Evolutionary conservation across 2,329 filamentous ascomycete species (phyloP).

Genomic region (Paracorniculantispora psalliotae): DNA sequence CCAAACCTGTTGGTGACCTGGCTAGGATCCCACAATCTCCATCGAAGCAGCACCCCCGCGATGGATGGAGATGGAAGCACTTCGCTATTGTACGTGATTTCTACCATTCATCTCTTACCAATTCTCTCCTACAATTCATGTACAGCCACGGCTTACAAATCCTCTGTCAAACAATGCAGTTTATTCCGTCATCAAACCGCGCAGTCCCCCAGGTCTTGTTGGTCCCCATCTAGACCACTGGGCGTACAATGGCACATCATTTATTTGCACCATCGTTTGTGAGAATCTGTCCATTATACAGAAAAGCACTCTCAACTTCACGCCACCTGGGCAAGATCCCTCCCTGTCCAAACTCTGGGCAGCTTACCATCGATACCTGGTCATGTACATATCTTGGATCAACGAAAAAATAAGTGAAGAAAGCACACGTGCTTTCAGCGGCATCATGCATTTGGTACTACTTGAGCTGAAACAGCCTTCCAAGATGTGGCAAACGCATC

Average conservation of each 20-base stretch:
- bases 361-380: not conserved
- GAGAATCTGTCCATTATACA: not conserved
- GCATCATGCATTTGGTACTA: not conserved
- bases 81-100: not conserved
- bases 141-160: not conserved
- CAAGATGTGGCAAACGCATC: not conserved
- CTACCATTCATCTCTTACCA: not conserved
- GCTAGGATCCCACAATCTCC: not conserved
- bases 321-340: not conserved
- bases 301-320: not conserved
- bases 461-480: not conserved
- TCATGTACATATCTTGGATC: not conserved
- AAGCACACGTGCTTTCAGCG: not conserved
- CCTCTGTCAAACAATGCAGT: not conserved
- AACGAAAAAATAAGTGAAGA: not conserved
- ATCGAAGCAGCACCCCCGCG: not conserved
- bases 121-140: not conserved
- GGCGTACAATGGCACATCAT: not conserved
- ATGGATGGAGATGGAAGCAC: not conserved
- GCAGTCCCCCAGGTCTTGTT: not conserved
- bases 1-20: too few species aligned
- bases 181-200: not conserved
- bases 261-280: not conserved
- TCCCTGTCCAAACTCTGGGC: not conserved
- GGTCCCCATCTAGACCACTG: not conserved